Evolutionary conservation across 768 basidiomycete genomes (phyloP).

Genomic region (Phaeotremella fagi): DNA sequence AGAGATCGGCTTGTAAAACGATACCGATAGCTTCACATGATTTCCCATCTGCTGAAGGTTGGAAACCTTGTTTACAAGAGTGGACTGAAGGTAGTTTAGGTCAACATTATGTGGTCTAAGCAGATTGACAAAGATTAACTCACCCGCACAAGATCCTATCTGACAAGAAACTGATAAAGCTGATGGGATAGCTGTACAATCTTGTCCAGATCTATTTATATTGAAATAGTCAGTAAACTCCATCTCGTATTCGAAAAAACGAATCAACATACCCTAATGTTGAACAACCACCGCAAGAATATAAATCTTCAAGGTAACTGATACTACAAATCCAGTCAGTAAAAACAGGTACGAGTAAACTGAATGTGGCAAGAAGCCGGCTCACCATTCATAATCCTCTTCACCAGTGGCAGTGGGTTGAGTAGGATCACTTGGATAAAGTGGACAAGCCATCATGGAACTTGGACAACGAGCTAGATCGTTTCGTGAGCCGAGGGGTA

Average conservation of each 20-base stretch:
- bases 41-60: neutral
- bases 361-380: neutral
- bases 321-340: neutral
- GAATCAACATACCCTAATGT: neutral
- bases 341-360: neutral
- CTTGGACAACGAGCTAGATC: conserved; percentile 3
- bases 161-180: conserved; percentile 4
- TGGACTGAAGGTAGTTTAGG: neutral
- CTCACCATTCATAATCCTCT: neutral
- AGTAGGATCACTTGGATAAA: neutral
- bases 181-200: conserved; percentile 4
- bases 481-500: neutral
- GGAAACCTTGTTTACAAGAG: neutral
- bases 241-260: neutral
- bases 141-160: conserved; percentile 1
- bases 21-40: neutral
- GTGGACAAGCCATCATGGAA: conserved; percentile 4
- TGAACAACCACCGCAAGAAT: conserved; percentile 5
- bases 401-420: neutral
- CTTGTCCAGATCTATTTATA: neutral
- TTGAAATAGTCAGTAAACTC: neutral
- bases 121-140: neutral
- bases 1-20: too few species aligned
- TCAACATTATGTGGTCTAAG: neutral
- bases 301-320: neutral